Evolutionary conservation across 305 asterid species (phyloP).

Genomic region (Fraxinus angustifolia): DNA sequence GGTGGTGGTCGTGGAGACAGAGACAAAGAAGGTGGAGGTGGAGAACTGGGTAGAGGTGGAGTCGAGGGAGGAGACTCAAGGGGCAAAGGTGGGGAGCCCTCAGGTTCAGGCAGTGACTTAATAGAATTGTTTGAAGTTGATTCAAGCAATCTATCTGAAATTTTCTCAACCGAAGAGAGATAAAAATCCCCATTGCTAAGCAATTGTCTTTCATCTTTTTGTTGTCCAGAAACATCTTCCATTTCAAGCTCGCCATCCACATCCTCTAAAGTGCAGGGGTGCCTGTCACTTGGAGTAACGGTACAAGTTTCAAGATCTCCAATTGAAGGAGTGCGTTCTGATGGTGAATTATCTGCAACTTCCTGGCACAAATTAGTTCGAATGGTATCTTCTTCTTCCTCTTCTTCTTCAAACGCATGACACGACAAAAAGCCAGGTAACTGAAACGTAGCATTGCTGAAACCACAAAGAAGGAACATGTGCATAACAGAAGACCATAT

Average conservation of each 20-base stretch:
- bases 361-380: slow-evolving; percentile 34
- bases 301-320: slow-evolving; percentile 42
- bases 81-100: slow-evolving; percentile 86
- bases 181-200: slow-evolving; percentile 25
- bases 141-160: slow-evolving; percentile 29
- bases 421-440: slow-evolving; percentile 70
- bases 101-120: slow-evolving; percentile 51
- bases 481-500: slow-evolving; percentile 24
- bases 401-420: slow-evolving; percentile 59
- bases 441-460: slow-evolving; percentile 80
- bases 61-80: slow-evolving; percentile 71
- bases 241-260: slow-evolving; percentile 98
- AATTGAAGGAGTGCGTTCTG: slow-evolving; percentile 39
- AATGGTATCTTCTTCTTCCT: slow-evolving; percentile 59
- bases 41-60: slow-evolving; percentile 81
- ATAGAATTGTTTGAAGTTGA: slow-evolving; percentile 31
- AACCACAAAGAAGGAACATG: slow-evolving; percentile 21
- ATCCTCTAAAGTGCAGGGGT: slow-evolving; percentile 76
- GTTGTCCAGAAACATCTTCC: slow-evolving; percentile 93
- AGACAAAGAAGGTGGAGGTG: slow-evolving; percentile 46
- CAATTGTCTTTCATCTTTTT: slow-evolving; percentile 53
- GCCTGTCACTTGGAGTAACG: slow-evolving; percentile 71
- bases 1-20: slow-evolving; percentile 45
- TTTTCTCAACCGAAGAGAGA: slow-evolving; percentile 32
- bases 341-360: slow-evolving; percentile 38